These are phyloP conservation scores for Acer negundo DNA, from an alignment of 345 rosid genomes.

Conservation along the genomic window DNA sequence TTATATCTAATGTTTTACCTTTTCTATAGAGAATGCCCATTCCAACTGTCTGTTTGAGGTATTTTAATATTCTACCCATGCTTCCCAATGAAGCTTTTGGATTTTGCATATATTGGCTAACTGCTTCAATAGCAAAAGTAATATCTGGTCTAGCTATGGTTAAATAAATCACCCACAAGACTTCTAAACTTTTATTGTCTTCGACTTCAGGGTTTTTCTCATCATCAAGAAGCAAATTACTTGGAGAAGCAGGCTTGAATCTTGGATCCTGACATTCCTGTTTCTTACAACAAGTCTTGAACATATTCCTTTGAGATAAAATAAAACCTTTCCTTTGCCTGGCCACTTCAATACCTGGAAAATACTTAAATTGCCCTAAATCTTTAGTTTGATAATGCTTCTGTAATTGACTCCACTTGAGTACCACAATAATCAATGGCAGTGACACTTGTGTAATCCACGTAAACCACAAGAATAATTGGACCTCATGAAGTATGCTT, in stretches of 20 bases:
- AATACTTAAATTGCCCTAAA: background rate
- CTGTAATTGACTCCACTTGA: background rate
- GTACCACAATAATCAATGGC: background rate
- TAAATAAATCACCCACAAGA: background rate
- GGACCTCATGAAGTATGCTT: background rate
- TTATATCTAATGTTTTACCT: background rate
- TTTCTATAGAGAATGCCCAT: background rate
- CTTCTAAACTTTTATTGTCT: background rate
- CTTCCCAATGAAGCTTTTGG: background rate
- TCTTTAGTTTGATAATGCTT: background rate
- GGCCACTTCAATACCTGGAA: background rate
- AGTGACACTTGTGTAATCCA: background rate
- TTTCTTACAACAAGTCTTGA: background rate
- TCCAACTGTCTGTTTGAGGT: background rate
- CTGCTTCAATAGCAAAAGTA: background rate
- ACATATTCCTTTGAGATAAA: background rate
- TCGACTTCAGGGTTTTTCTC: background rate
- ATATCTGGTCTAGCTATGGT: background rate
- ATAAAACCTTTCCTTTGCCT: background rate
- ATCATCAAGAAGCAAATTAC: background rate
- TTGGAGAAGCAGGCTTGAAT: too few species aligned
- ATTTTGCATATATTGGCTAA: background rate
- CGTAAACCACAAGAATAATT: background rate
- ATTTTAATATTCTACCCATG: background rate
- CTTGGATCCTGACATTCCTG: background rate